Evolutionary conservation across 108 stramenopile genomes (phyloP), one percentile per base, ranked within the genome.

Genomic region (Fistulifera solaris): DNA sequence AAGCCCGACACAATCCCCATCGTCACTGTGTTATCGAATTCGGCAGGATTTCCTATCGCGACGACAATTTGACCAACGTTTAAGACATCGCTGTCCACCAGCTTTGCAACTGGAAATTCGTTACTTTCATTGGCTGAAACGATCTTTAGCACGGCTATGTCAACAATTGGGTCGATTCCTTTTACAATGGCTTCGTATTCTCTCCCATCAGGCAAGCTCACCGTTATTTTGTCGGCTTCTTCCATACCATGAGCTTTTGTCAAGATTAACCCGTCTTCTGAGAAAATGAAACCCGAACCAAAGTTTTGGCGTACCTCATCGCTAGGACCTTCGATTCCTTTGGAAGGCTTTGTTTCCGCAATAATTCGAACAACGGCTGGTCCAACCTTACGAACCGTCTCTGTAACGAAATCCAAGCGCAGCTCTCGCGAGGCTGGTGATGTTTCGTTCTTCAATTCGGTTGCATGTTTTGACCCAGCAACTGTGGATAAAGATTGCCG

Each of bases 211-310:
- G 89, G 84, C 40, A 94, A 54, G 16, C 81, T 81, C 4, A 92
- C 80, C 40, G 69, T 78, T 1, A 94, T 75, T 42, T 76, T 80
- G 17, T 61, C 76, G 24, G 83, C 79, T 38, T 76, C 79, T 63
- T 91, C 84, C 18, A 94, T 76, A 18, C 92, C 94, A 64, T 94
- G 94, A 2, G 89, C 89, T 59, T 94, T 94, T 21, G 94, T 94
- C 28, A 91, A 56, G 42, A 94, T 77, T 43, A 78, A 77, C 22
- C 93, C 88, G 48, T 88, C 72, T n/a, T 62, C 40, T 27, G 76
- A 73, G 43, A 89, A 77, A 16, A 94, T 85, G 22, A 94, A 52
- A 25, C 94, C 94, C 4, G 88, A 88, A n/a, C 94, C 94, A 49
- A 84, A 85, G 2, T 85, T 85, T 57, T 85, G 82, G 40, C 87